phyloP scores from a whole-genome alignment of 2,329 filamentous ascomycete species.

The Pyrenophora teres region DNA sequence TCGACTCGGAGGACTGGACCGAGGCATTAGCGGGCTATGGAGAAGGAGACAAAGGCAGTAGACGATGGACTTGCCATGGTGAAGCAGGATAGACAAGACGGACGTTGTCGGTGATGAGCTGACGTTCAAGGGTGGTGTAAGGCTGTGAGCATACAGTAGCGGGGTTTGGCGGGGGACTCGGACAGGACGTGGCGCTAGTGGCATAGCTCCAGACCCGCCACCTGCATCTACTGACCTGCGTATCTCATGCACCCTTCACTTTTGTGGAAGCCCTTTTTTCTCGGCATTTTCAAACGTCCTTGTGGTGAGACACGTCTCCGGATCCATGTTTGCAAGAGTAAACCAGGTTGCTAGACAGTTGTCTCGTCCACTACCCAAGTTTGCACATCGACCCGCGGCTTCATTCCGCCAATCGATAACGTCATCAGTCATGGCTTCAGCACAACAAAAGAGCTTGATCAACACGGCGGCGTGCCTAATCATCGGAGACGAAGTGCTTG shows the following conservation, averaged over 20 bases:
- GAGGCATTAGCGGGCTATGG: conserved; percentile 9
- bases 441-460: conserved; percentile 69
- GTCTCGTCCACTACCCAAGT: conserved; percentile 64
- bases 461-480: conserved; percentile 90
- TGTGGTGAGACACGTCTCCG: neutral
- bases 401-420: conserved; percentile 37
- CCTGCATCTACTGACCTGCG: too few relatives aligned
- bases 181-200: conserved; percentile 19
- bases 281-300: too few relatives aligned
- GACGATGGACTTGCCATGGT: conserved; percentile 27
- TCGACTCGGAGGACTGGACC: conserved; percentile 73
- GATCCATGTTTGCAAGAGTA: conserved; percentile 74
- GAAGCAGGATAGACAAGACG: neutral
- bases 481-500: conserved; percentile 95
- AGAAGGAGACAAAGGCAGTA: neutral
- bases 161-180: conserved; percentile 19
- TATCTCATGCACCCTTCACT: conserved; percentile 5
- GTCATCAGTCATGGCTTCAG: conserved; percentile 52
- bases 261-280: conserved; percentile 8
- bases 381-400: conserved; percentile 56
- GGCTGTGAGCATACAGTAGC: conserved; percentile 20
- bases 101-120: conserved; percentile 12
- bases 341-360: conserved; percentile 76
- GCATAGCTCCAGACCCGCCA: conserved; percentile 7
- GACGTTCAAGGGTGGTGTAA: conserved; percentile 16